A percentile compares a stretch with the other conserved stretches of the same genome.
Conservation (phyloP, 805 yeast genomes). For the Brettanomyces nanus region DNA sequence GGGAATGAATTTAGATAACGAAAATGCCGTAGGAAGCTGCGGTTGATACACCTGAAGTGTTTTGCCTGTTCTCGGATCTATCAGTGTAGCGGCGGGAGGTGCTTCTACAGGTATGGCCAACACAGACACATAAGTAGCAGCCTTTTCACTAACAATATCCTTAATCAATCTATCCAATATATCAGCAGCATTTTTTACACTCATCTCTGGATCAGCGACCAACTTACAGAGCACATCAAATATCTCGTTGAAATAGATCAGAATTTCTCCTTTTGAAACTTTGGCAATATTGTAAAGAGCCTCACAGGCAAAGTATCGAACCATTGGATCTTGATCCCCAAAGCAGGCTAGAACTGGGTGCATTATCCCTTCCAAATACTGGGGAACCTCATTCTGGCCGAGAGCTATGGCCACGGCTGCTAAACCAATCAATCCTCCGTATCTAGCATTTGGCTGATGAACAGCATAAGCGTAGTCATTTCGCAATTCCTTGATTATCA, state of each 20-base stretch:
- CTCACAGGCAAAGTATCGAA: slow-evolving; percentile 94
- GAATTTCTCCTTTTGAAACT: slow-evolving; percentile 90
- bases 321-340: slow-evolving; percentile 96
- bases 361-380: slow-evolving; percentile 73
- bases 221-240: slow-evolving; percentile 87
- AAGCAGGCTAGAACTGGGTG: slow-evolving; percentile 94
- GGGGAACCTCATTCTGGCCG: slow-evolving; percentile 76
- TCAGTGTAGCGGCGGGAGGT: slow-evolving; percentile 33
- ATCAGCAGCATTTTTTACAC: slow-evolving; percentile 94
- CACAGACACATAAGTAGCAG: slow-evolving; percentile 76
- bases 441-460: slow-evolving; percentile 80
- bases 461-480: slow-evolving; percentile 74
- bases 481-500: slow-evolving; percentile 65
- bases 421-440: slow-evolving; percentile 92
- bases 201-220: slow-evolving; percentile 83
- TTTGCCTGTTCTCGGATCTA: slow-evolving; percentile 46
- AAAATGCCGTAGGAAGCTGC: slow-evolving; percentile 63
- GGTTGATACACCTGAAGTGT: slow-evolving; percentile 51
- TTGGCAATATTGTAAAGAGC: slow-evolving; percentile 92
- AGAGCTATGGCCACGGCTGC: slow-evolving; percentile 95
- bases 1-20: slow-evolving; percentile 82
- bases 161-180: slow-evolving; percentile 81
- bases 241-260: slow-evolving; percentile 86
- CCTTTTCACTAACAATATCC: slow-evolving; percentile 92
- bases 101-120: slow-evolving; percentile 33